These are phyloP conservation scores for Talaromyces sp. DNA, from an alignment of 2,329 filamentous ascomycete genomes.

Conservation along the genomic window DNA sequence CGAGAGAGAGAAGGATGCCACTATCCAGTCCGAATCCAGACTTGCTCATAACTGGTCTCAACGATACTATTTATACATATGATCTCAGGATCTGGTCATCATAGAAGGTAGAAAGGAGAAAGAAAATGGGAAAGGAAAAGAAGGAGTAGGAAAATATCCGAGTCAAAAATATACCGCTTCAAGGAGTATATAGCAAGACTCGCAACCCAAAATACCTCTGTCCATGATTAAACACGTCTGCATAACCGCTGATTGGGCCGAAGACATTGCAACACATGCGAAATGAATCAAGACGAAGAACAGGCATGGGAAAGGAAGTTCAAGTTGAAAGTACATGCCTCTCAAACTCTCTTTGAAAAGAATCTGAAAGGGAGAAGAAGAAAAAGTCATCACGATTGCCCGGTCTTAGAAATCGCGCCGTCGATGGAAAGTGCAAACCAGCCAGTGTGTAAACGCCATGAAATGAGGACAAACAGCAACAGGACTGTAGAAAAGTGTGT, in stretches of 20 bases:
- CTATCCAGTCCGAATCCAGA: slow-evolving; percentile 5
- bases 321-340: slow-evolving; percentile 3
- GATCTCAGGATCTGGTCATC: slow-evolving; percentile 13
- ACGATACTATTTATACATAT: slow-evolving; percentile 17
- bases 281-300: neutral
- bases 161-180: slow-evolving; percentile 12
- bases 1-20: slow-evolving; percentile 2
- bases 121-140: neutral
- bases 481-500: slow-evolving; percentile 16
- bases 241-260: neutral
- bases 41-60: slow-evolving; percentile 11
- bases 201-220: neutral
- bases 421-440: slow-evolving; percentile 13
- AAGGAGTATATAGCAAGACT: slow-evolving; percentile 15
- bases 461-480: slow-evolving; percentile 19
- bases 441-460: slow-evolving; percentile 18
- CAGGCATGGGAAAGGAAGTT: neutral
- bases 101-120: slow-evolving; percentile 7
- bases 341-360: neutral
- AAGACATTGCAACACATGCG: neutral
- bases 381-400: slow-evolving; percentile 15
- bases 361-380: slow-evolving; percentile 4
- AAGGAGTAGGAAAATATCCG: neutral
- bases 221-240: neutral
- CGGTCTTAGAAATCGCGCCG: slow-evolving; percentile 12